A percentile compares a stretch with the other conserved stretches of the same genome.
Evolutionary conservation across 164 flowering plant species (phyloP).

Genomic region (Houttuynia cordata): DNA sequence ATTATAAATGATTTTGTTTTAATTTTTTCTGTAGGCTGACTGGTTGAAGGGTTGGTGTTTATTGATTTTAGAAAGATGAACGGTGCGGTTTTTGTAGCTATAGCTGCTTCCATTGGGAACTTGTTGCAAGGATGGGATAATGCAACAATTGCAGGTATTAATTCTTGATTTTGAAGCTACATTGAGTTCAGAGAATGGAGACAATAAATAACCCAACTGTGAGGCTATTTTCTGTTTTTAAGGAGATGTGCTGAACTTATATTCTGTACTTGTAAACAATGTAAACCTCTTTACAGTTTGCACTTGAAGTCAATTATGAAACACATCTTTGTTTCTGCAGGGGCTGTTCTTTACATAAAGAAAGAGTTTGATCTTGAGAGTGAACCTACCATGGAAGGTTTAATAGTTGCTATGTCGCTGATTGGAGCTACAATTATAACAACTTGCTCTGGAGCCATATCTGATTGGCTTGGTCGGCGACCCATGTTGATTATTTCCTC

Average conservation of each 20-base stretch:
- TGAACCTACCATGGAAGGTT: conserved; percentile 56
- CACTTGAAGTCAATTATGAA: neutral
- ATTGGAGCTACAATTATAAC: conserved; percentile 83
- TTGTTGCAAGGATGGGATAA: conserved; percentile 97
- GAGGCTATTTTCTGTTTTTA: neutral
- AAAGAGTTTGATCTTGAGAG: conserved; percentile 41
- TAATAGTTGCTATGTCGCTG: conserved; percentile 88
- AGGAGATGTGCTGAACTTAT: neutral
- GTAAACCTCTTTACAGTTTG: neutral
- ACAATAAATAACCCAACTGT: too few relatives aligned
- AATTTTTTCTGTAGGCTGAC: neutral
- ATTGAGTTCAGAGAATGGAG: too few relatives aligned
- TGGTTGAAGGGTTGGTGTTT: neutral
- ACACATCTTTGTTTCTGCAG: conserved; percentile 21
- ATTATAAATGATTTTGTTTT: too few relatives aligned
- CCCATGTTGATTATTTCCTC: conserved; percentile 85
- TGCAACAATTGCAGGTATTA: conserved; percentile 86
- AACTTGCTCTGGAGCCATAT: conserved; percentile 67
- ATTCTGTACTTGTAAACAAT: too few relatives aligned
- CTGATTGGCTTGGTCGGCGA: conserved; percentile 81
- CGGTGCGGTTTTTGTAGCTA: conserved; percentile 74
- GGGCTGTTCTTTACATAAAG: conserved; percentile 71
- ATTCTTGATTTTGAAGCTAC: neutral
- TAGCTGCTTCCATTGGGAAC: conserved; percentile 84
- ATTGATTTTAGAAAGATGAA: conserved; percentile 31